Evolutionary conservation across 371 early-diverging fungal species (phyloP), one percentile per base, ranked within the genome.

Genomic region (Rhizopus sp.): DNA sequence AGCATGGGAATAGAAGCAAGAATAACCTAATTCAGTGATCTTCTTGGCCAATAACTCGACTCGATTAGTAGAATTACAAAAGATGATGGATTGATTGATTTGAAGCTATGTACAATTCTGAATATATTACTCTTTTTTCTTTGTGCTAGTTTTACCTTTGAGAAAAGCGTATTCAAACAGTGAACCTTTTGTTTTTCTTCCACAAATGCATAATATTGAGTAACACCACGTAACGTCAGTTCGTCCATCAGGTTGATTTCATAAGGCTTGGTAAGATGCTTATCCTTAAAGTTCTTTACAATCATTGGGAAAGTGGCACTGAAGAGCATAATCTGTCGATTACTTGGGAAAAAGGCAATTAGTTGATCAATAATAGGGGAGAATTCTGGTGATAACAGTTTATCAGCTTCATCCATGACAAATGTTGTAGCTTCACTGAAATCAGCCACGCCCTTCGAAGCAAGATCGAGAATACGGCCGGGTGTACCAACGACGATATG

Each of bases 211-310:
- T 99, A 99, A 77, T 93, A 99, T 73, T 99, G 99, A 10, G 97
- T 96, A 13, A 99, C 89, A 68, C 99, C 99, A 48, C 89, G 88
- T 57, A 99, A 84, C 2, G 98, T 97, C 38, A 99, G 85, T 73
- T 99, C 99, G 59, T 98, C 98, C 97, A 99, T 99, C 49, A 99
- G 75, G 66, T 98, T 98, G 70, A 99, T 96, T 71, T 98, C 97
- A 63, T 97, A 95, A 12, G 99, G 95, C 68, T 95, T 93, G 59
- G 80, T 76, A 70, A 99, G 82, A 65, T 89, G 91, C 69, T 91
- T 93, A 66, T 97, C 96, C 68, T 95, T 95, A 81, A 99, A 99
- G 39, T 77, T 75, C 77, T 98, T 95, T 52, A 98, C 98, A 55
- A 94, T 87, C 63, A 95, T 81, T 4, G 99, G 99, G 80, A 99